Conservation (phyloP, 2,329 filamentous ascomycete genomes). For the Fusarium sublunatum region DNA sequence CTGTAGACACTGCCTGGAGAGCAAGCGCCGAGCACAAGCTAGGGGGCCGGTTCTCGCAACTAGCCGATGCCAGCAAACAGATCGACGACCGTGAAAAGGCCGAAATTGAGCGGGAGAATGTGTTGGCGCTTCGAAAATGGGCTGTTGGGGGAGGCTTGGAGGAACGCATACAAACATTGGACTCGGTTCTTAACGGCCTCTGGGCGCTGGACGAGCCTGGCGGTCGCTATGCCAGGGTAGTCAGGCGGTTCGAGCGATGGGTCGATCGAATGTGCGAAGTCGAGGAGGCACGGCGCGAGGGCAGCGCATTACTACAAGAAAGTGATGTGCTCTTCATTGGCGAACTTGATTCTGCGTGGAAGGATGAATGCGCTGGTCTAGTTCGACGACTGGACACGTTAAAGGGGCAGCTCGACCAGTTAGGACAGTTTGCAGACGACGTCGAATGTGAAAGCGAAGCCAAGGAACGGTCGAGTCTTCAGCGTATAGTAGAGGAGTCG, state of each 20-base stretch:
- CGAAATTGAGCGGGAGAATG: conserved; percentile 62
- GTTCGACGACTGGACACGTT: conserved; percentile 66
- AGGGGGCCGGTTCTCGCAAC: conserved; percentile 56
- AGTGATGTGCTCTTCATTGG: conserved; percentile 62
- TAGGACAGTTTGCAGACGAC: conserved; percentile 51
- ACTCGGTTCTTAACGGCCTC: conserved; percentile 66
- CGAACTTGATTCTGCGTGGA: conserved; percentile 68
- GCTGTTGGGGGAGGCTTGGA: conserved; percentile 57
- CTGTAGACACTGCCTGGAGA: conserved; percentile 63
- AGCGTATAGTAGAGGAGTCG: conserved; percentile 60
- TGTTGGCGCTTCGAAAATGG: conserved; percentile 66
- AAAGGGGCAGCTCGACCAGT: conserved; percentile 59
- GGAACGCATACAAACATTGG: conserved; percentile 68
- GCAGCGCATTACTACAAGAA: conserved; percentile 50
- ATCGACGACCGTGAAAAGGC: conserved; percentile 55
- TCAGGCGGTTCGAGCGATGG: conserved; percentile 71
- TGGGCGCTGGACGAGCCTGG: conserved; percentile 67
- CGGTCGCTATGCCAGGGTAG: conserved; percentile 66
- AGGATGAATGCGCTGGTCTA: conserved; percentile 65
- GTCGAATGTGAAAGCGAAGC: conserved; percentile 10
- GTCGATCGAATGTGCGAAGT: conserved; percentile 60
- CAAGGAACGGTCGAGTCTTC: conserved; percentile 54
- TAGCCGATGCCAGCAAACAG: conserved; percentile 51
- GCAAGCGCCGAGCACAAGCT: conserved; percentile 65
- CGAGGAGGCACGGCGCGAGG: conserved; percentile 56